phyloP scores from a whole-genome alignment of 2,329 filamentous ascomycete species.

The Incumbomyces delicatus region DNA sequence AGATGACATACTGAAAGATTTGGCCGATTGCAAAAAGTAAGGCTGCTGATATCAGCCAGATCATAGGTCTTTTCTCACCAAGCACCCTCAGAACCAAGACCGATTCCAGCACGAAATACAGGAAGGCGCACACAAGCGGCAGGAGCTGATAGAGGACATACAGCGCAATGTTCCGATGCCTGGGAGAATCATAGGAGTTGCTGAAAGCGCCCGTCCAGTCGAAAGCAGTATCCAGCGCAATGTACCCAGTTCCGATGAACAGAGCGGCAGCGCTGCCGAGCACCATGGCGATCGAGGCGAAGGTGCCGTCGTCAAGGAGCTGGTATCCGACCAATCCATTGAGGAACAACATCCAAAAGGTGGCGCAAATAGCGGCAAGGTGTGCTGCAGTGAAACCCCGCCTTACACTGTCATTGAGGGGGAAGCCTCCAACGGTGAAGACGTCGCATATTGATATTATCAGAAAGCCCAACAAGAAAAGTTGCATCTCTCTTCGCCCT shows the following conservation, averaged over 20 bases:
- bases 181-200: slow-evolving; percentile 43
- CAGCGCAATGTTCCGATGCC: slow-evolving; percentile 69
- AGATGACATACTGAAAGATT: slow-evolving; percentile 92
- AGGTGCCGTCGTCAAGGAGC: slow-evolving; percentile 83
- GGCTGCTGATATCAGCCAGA: slow-evolving; percentile 65
- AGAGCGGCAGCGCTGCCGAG: slow-evolving; percentile 58
- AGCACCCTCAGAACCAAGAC: slow-evolving; percentile 77
- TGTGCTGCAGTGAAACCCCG: slow-evolving; percentile 82
- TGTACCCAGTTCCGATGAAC: slow-evolving; percentile 87
- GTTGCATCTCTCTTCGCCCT: slow-evolving; percentile 90
- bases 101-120: slow-evolving; percentile 75
- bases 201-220: slow-evolving; percentile 73
- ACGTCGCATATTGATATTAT: slow-evolving; percentile 90
- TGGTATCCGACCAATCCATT: slow-evolving; percentile 92
- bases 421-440: slow-evolving; percentile 86
- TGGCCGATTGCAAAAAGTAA: slow-evolving; percentile 85
- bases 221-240: slow-evolving; percentile 86
- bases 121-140: slow-evolving; percentile 78
- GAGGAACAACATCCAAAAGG: slow-evolving; percentile 80
- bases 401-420: slow-evolving; percentile 59
- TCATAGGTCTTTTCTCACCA: slow-evolving; percentile 83
- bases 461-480: slow-evolving; percentile 80
- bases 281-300: slow-evolving; percentile 69
- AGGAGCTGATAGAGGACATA: slow-evolving; percentile 91
- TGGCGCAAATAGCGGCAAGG: slow-evolving; percentile 78